Evolutionary conservation across 768 basidiomycete genomes (phyloP), one percentile per base, ranked within the genome.

Genomic region (Termitomyces titanicus): DNA sequence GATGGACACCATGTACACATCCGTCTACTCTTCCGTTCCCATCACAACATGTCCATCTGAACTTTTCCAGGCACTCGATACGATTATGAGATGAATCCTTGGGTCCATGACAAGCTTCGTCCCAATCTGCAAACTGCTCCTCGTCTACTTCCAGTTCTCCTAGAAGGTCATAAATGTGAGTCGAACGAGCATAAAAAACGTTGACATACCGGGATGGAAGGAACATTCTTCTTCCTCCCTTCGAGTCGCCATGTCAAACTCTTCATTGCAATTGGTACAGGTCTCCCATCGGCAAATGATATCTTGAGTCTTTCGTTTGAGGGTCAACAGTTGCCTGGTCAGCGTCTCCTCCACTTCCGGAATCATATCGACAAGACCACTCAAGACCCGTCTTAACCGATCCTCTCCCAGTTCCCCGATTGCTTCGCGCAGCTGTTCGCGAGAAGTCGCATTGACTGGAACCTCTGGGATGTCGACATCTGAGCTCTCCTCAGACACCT

Each of bases 1-100:
- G 63, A 63, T 80, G 79, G 22, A 68, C 63, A 27, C 71, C 72
- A 48, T 54, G 65, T 18, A 75, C 72, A 55, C 80, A 81, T 8
- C 78, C 79, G 22, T 66, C 63, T 7, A 62, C 58, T 18, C 49
- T 60, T 5, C 74, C 77, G 45, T 72, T 61, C 42, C 63, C 58
- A n/a, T 75, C 69, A 57, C 82, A 83, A 58, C 81, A 84, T 3
- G 66, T 72, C 81, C 81, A 84, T 3, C 48, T 64, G 57, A 81
- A 83, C 47, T 74, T 74, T 54, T 81, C 74, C 1, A 80, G 80
- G 54, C 65, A 79, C 15, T 72, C 60, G 51, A 60, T 57, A 50
- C 73, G 72, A 62, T 76, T 79, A 33, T 65, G 58, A 17, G 61
- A 31, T 5, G 74, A 71, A 61, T 82, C 77, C 70, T 74, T 77